Evolutionary conservation across 2,329 filamentous ascomycete species (phyloP).

Genomic region (Sphaerulina musiva): DNA sequence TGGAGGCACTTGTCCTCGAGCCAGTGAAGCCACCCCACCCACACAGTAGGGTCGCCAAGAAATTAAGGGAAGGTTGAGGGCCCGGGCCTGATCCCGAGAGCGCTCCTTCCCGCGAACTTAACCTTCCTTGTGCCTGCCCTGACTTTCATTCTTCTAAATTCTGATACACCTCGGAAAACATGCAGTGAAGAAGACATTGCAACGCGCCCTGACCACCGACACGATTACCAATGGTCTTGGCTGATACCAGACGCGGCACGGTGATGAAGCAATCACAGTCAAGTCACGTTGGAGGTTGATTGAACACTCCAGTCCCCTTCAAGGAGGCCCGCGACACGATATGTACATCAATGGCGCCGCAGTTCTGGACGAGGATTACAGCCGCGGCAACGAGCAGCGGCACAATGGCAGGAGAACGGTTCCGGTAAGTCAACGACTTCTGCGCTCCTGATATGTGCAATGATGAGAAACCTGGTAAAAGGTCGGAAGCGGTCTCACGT

Average conservation of each 20-base stretch:
- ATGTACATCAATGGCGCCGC: not conserved
- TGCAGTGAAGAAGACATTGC: too few species aligned
- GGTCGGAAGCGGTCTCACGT: conserved; percentile 48
- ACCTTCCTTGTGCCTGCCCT: too few species aligned
- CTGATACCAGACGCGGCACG: not conserved
- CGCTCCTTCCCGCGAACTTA: too few species aligned
- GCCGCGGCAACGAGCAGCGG: not conserved
- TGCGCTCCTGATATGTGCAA: conserved; percentile 15
- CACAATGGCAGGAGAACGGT: not conserved
- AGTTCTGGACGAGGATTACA: not conserved
- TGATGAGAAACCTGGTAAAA: conserved; percentile 59
- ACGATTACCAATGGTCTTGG: not conserved
- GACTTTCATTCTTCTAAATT: too few species aligned
- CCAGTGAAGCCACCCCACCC: too few species aligned
- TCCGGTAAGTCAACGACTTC: too few species aligned
- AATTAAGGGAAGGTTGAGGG: too few species aligned
- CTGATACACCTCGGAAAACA: too few species aligned
- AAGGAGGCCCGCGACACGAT: not conserved
- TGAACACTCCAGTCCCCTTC: not conserved
- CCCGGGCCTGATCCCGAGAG: too few species aligned
- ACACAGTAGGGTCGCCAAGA: too few species aligned
- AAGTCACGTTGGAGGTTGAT: not conserved
- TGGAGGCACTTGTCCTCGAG: too few species aligned
- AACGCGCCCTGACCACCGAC: not conserved
- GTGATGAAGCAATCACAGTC: not conserved